phyloP scores from a whole-genome alignment of 1,284 basidiomycete species.

The Mycosarcoma mackinlayi region DNA sequence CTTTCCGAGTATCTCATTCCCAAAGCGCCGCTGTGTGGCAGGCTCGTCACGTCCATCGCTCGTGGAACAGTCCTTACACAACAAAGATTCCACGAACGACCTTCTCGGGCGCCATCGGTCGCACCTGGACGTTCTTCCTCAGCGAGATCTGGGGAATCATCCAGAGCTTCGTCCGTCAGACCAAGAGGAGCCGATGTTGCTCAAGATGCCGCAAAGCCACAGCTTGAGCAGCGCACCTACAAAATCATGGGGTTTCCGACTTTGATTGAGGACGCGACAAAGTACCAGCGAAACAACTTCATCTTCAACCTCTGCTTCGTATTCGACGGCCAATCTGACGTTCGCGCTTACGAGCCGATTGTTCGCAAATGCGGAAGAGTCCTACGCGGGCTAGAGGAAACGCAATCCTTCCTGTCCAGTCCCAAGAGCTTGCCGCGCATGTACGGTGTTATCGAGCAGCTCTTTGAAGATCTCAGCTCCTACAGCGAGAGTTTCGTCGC shows the following conservation, averaged over 20 bases:
- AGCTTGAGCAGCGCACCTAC: slow-evolving; percentile 44
- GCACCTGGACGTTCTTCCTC: slow-evolving; percentile 20
- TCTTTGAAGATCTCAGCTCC: slow-evolving; percentile 96
- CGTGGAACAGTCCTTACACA: slow-evolving; percentile 18
- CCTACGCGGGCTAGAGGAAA: slow-evolving; percentile 87
- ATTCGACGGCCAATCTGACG: slow-evolving; percentile 85
- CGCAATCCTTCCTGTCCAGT: slow-evolving; percentile 86
- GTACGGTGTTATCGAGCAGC: slow-evolving; percentile 89
- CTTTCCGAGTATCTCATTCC: slow-evolving; percentile 96
- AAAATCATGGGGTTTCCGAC: slow-evolving; percentile 64
- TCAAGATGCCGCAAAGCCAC: slow-evolving; percentile 1
- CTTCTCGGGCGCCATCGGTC: slow-evolving; percentile 18
- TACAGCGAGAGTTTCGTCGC: slow-evolving; percentile 72
- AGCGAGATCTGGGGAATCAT: slow-evolving; percentile 16
- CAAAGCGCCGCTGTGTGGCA: slow-evolving; percentile 83
- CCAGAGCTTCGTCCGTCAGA: slow-evolving; percentile 19
- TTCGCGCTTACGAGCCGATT: slow-evolving; percentile 94
- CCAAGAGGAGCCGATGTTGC: slow-evolving; percentile 2
- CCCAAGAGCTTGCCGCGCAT: slow-evolving; percentile 78
- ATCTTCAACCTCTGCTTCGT: slow-evolving; percentile 93
- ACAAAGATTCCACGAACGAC: slow-evolving; percentile 2
- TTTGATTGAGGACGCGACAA: slow-evolving; percentile 53
- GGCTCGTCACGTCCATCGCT: slow-evolving; percentile 76
- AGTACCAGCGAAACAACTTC: slow-evolving; percentile 73
- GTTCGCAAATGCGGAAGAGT: slow-evolving; percentile 94